Percentiles rank a stretch among this genome's conserved stretches.
These are phyloP conservation scores for Mycena crocata DNA, from an alignment of 768 basidiomycete genomes.

Conservation along the genomic window DNA sequence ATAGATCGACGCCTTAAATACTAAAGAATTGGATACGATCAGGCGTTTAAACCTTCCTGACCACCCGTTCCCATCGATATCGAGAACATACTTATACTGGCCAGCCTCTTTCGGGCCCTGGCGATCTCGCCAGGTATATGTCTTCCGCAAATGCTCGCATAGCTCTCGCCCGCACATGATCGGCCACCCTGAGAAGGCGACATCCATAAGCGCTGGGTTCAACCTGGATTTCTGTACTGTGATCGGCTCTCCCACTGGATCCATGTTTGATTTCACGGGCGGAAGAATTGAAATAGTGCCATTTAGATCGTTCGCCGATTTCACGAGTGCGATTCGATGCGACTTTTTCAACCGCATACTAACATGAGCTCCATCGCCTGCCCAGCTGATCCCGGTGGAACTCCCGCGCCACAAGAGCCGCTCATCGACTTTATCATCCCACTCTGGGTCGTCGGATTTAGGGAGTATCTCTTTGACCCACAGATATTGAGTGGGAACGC, in stretches of 20 bases:
- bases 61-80: slow-evolving; percentile 77
- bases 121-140: slow-evolving; percentile 62
- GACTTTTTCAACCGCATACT: slow-evolving; percentile 59
- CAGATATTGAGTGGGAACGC: slow-evolving; percentile 57
- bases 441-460: slow-evolving; percentile 66
- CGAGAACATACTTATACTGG: slow-evolving; percentile 70
- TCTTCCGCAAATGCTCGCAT: slow-evolving; percentile 56
- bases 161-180: slow-evolving; percentile 54
- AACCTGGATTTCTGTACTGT: slow-evolving; percentile 51
- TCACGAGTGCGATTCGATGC: slow-evolving; percentile 63
- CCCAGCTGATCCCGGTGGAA: slow-evolving; percentile 72
- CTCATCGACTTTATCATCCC: slow-evolving; percentile 73
- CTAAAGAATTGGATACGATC: slow-evolving; percentile 68
- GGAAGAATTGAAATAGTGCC: slow-evolving; percentile 54
- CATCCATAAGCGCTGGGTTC: slow-evolving; percentile 69
- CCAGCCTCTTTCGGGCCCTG: slow-evolving; percentile 64
- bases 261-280: slow-evolving; percentile 41
- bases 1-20: slow-evolving; percentile 79
- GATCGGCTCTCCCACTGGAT: slow-evolving; percentile 49
- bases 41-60: slow-evolving; percentile 76
- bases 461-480: slow-evolving; percentile 58
- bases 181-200: slow-evolving; percentile 62
- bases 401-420: slow-evolving; percentile 79
- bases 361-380: too few species aligned
- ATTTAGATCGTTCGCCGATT: slow-evolving; percentile 52